Conservation (phyloP, 257 asterid genomes). For the Lavandula angustifolia region DNA sequence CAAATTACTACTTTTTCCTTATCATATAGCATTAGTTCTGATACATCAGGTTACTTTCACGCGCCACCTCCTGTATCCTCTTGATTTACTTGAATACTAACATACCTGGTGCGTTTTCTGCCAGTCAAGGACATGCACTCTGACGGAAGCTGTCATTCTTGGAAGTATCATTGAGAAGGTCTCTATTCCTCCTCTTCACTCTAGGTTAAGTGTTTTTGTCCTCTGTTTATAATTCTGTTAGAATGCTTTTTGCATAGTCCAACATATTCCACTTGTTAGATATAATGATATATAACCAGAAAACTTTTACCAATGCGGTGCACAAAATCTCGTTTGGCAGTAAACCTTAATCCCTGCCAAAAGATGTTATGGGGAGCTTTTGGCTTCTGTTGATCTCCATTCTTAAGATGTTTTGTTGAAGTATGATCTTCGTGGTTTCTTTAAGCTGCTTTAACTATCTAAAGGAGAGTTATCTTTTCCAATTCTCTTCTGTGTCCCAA, state of each 20-base stretch:
- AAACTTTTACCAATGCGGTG: not conserved
- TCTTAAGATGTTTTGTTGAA: not conserved
- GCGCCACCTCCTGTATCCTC: not conserved
- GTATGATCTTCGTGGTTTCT: not conserved
- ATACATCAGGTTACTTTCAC: too few relatives aligned
- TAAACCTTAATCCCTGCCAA: too few relatives aligned
- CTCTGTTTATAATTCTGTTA: not conserved
- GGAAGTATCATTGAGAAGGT: conserved; percentile 85
- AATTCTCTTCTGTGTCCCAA: not conserved
- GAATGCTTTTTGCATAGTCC: not conserved
- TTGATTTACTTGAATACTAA: not conserved
- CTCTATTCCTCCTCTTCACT: conserved; percentile 90
- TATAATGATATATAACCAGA: not conserved
- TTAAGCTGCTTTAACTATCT: not conserved
- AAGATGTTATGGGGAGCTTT: not conserved
- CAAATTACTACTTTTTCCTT: too few relatives aligned
- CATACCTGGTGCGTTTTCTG: conserved; percentile 3
- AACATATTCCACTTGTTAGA: not conserved
- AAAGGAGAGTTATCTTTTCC: too few relatives aligned
- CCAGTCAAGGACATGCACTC: conserved; percentile 79
- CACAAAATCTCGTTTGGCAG: not conserved
- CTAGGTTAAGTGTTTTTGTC: conserved; percentile 53
- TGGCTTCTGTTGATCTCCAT: not conserved
- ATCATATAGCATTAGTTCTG: too few relatives aligned
- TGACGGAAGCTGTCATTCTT: conserved; percentile 86